Conservation (phyloP, 2,329 filamentous ascomycete genomes). For the Ceratocystis eucalypticola region DNA sequence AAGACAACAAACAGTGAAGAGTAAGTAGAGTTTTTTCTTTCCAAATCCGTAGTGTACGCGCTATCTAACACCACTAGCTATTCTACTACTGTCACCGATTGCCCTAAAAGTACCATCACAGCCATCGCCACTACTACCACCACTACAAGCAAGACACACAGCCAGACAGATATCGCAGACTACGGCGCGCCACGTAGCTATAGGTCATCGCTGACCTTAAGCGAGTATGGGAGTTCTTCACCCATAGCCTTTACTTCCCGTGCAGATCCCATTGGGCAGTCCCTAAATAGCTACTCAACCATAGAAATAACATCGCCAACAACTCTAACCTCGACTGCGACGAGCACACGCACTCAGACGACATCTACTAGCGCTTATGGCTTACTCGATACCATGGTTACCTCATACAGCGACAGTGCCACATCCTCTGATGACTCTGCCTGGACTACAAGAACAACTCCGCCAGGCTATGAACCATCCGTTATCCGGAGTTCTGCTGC, state of each 20-base stretch:
- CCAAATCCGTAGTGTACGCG: background rate
- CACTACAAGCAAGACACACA: background rate
- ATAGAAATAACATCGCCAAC: conserved; percentile 7
- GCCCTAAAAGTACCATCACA: background rate
- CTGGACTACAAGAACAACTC: background rate
- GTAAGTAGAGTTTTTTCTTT: conserved; percentile 1
- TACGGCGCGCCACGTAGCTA: conserved; percentile 6
- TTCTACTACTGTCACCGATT: conserved; percentile 12
- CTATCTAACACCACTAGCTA: background rate
- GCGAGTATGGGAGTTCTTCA: background rate
- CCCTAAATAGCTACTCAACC: background rate
- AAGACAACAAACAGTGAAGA: background rate
- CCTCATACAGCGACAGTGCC: background rate
- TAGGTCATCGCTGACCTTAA: background rate
- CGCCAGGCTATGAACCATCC: background rate
- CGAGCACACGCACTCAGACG: background rate
- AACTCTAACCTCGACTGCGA: conserved; percentile 1
- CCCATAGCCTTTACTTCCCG: background rate
- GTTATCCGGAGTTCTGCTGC: conserved; percentile 6
- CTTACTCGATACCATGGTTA: background rate
- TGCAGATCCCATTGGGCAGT: background rate
- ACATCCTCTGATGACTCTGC: background rate
- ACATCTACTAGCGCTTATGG: background rate
- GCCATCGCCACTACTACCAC: background rate
- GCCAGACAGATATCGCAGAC: background rate